phyloP scores from a whole-genome alignment of 352 stramenopile species.

The Pilasporangium apinafurcum region DNA sequence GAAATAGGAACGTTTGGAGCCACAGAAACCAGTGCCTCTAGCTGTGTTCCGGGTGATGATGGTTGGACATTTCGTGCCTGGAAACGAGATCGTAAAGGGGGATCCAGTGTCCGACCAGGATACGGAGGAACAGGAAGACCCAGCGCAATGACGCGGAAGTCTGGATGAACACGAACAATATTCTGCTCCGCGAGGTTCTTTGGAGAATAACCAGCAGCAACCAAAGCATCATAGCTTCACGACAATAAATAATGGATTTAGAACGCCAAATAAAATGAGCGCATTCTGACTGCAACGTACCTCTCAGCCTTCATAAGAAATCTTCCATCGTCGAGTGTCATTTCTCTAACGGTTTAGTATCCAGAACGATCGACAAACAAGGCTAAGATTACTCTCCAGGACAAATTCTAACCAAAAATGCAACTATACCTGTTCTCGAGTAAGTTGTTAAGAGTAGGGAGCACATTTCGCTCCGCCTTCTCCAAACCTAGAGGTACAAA shows the following conservation, averaged over 20 bases:
- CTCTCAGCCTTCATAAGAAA: conserved; percentile 89
- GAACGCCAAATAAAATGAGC: too few species aligned
- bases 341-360: conserved; percentile 65
- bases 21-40: conserved; percentile 42
- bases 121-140: conserved; percentile 85
- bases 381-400: too few species aligned
- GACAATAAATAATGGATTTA: neutral
- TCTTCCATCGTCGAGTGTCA: conserved; percentile 92
- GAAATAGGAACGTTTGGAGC: conserved; percentile 41
- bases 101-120: conserved; percentile 77
- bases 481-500: conserved; percentile 62
- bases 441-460: conserved; percentile 97
- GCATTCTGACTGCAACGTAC: too few species aligned
- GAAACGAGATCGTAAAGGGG: conserved; percentile 84
- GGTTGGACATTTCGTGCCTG: conserved; percentile 65
- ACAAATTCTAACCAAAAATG: neutral
- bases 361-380: too few species aligned
- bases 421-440: conserved; percentile 86
- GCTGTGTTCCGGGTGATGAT: conserved; percentile 51
- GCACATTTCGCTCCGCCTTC: conserved; percentile 94
- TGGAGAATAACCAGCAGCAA: conserved; percentile 42
- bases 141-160: conserved; percentile 93
- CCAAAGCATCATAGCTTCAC: conserved; percentile 52
- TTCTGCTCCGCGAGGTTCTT: conserved; percentile 49
- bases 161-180: conserved; percentile 79